These are phyloP conservation scores for Agaricus sinodeliciosus DNA, from an alignment of 768 basidiomycete species.

Conservation along the genomic window DNA sequence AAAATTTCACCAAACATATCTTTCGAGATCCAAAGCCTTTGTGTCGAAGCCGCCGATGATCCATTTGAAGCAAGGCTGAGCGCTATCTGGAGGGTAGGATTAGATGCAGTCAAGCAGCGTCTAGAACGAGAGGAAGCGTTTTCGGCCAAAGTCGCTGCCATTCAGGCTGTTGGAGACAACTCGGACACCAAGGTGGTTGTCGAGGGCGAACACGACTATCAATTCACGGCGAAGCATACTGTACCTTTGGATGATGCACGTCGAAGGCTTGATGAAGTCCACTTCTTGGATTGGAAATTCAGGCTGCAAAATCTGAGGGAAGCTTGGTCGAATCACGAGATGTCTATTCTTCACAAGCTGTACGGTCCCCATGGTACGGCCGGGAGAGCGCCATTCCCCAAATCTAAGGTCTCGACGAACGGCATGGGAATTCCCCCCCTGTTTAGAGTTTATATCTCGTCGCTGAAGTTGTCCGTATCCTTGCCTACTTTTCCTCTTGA, in stretches of 20 bases:
- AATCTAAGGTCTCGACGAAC: slow-evolving; percentile 33
- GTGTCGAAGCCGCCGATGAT: slow-evolving; percentile 79
- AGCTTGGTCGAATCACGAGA: slow-evolving; percentile 44
- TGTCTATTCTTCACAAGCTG: slow-evolving; percentile 36
- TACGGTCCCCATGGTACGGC: slow-evolving; percentile 25
- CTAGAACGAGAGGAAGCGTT: slow-evolving; percentile 78
- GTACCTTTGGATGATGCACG: slow-evolving; percentile 70
- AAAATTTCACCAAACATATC: slow-evolving; percentile 63
- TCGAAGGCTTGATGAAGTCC: slow-evolving; percentile 56
- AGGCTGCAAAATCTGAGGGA: slow-evolving; percentile 42
- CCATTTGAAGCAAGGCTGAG: slow-evolving; percentile 74
- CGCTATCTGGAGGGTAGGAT: slow-evolving; percentile 66
- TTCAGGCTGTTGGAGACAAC: slow-evolving; percentile 27
- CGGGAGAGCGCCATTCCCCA: slow-evolving; percentile 28
- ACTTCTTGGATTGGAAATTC: slow-evolving; percentile 68
- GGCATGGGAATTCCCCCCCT: slow-evolving; percentile 50
- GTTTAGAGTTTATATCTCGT: slow-evolving; percentile 55
- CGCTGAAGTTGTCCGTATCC: slow-evolving; percentile 49
- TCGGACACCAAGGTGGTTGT: slow-evolving; percentile 5
- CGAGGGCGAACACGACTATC: slow-evolving; percentile 43
- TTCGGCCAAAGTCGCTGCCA: slow-evolving; percentile 65
- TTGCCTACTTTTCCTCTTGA: slow-evolving; percentile 53
- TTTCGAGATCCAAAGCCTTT: slow-evolving; percentile 53
- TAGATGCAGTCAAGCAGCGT: slow-evolving; percentile 63
- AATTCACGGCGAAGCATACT: slow-evolving; percentile 57